Evolutionary conservation across 768 basidiomycete species (phyloP), one percentile per base, ranked within the genome.

Genomic region (Tulasnella sp.): DNA sequence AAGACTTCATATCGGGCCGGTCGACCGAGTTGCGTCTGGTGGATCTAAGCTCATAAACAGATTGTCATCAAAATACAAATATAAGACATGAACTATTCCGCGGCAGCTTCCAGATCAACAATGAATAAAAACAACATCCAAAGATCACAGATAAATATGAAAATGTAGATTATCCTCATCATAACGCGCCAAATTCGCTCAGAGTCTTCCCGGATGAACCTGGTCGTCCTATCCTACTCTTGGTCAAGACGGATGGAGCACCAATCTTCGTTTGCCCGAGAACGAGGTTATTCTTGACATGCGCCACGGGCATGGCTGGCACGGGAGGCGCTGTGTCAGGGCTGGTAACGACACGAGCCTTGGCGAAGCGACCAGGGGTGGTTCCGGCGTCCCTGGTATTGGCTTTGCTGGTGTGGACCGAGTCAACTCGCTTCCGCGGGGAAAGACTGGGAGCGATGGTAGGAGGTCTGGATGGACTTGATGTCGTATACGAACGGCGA

Each of bases 321-420:
- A 77, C n/a, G 9, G 77, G 77, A 23, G 77, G 77, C 23, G 77
- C 70, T n/a, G 75, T 42, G 15, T n/a, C 77, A 3, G 67, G 77
- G 48, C 42, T 77, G 10, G 77, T 77, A 15, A 70, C 77, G 16
- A 44, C 69, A 26, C 77, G 40, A 39, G 42, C 44, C 32, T 77
- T 77, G 37, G 40, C 46, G 20, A 67, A 67, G 1, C 42, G 37
- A 20, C 20, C 77, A 48, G 77, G 77, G 13, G 77, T 77, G 3
- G 55, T 46, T 42, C 77, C 77, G 40, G 77, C 77, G 46, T 77
- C 55, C 69, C 26, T 70, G 26, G 69, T 73, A 44, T 46, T 71
- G 5, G 67, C 61, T 61, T 39, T 57, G 37, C 55, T 75, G 35
- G 11, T 46, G 39, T 76, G 75, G 37, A 57, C 48, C 23, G 75